Base-by-base conservation (phyloP, 768 basidiomycete species). In the Ramaria sp. region DNA sequence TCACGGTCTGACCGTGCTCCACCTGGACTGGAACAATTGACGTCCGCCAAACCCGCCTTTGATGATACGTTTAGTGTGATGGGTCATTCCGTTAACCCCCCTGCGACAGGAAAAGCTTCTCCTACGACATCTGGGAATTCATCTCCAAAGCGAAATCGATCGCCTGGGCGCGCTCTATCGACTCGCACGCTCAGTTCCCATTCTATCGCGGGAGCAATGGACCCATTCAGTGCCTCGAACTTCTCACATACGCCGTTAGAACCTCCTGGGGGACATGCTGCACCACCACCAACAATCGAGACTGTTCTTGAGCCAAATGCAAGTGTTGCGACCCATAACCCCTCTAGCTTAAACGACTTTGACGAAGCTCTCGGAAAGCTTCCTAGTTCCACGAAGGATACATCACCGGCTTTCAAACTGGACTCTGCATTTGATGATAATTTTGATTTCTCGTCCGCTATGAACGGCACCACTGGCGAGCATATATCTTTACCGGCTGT, bases 341-440 rank as follows among this genome's bases (percentile, higher is more conserved):
- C 51, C 22, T 51, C 69, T 1, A 70, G 65, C 19, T 60, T 83
- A 1, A 81, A 74, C 60, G 87, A 80, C 51, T 88, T 90, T 62
- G 88, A 91, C 63, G 86, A 88, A 65, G 83, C 85, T 0, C 74
- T 91, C 65, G 78, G 81, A 17, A 81, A 78, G 59, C 70, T 80
- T 20, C 68, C 80, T 0, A 65, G 67, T 33, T 78, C 11, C 60
- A 73, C 6, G 62, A 69, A 33, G 63, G 62, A 60, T 38, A 60
- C 65, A 1, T 51, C 47, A 6, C 67, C 71, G 7, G 64, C 69
- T 22, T 81, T 88, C 62, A 75, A 81, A 3, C 89, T 91, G 55
- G 86, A 85, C 54, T 73, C 79, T 46, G 79, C 71, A 17, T 83
- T 83, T 60, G 81, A 81, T 22, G 79, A 81, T 61, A 75, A 79